Evolutionary conservation across 257 asterid genomes (phyloP), one percentile per base, ranked within the genome.

Genomic region (Lycium ferocissimum): DNA sequence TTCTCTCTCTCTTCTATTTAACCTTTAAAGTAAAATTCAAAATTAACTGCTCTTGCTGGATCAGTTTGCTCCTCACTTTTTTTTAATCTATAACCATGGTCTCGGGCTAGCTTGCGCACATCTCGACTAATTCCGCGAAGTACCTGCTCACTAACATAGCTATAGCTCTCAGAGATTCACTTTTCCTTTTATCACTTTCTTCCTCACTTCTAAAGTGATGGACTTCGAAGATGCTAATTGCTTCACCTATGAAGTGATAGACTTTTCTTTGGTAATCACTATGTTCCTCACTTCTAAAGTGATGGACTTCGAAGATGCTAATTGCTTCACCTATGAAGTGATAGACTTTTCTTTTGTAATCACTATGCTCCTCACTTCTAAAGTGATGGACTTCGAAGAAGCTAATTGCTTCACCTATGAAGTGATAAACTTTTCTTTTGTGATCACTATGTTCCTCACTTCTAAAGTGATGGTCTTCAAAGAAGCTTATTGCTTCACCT

Each of bases 151-250:
- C 15, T 62, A 62, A 38, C 20, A 62, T 62, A 62, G 17, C 15
- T 62, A 61, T 61, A 61, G 2, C 69, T 62, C 8, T 61, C 15
- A 62, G 15, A 62, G 17, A 62, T 22, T 9, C 70, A 62, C 15
- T 71, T 71, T 26, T 26, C 33, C 33, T 71, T 70, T 17, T 40
- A 8, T 7, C 54, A 45, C 40, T 47, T n/a, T 47, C n/a, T 47
- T 73, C 38, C 61, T 73, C 40, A 12, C 59, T 10, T 72, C 80
- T 72, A 43, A 45, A 72, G 57, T 45, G 22, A 72, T 45, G 79
- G 56, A 45, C 80, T 45, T 43, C 10, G 6, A 73, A 45, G 37
- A 75, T 20, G n/a, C 1, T 75, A 61, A 75, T 10, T 22, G 61
- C 18, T 45, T 70, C 80, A 49, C 43, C 43, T 40, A 20, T 9